Percentiles rank a stretch among this genome's conserved stretches.
These are phyloP conservation scores for Aureobasidium sp. DNA, from an alignment of 2,329 filamentous ascomycete species.

Conservation along the genomic window DNA sequence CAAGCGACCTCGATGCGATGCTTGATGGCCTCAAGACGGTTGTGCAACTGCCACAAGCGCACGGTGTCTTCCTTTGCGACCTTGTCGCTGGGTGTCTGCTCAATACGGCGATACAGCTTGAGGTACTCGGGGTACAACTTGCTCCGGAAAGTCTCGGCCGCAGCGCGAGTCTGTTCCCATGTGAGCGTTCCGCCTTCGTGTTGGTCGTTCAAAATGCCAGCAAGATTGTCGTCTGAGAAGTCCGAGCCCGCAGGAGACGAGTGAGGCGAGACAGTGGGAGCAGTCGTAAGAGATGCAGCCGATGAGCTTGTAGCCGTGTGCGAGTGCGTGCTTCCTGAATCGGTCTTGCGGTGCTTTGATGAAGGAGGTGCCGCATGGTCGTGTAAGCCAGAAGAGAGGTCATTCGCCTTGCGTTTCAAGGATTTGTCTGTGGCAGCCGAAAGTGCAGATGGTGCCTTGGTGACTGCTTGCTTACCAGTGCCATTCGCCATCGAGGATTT, in stretches of 20 bases:
- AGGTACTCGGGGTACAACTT: slow-evolving; percentile 52
- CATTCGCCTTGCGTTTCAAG: slow-evolving; percentile 41
- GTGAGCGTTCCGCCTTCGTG: slow-evolving; percentile 19
- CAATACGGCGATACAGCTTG: slow-evolving; percentile 44
- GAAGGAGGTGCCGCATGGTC: slow-evolving; percentile 19
- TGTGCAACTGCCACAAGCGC: slow-evolving; percentile 48
- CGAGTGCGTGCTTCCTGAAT: slow-evolving; percentile 27
- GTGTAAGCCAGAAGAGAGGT: slow-evolving; percentile 25
- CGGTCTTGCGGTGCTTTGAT: slow-evolving; percentile 28
- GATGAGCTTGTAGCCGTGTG: slow-evolving; percentile 22
- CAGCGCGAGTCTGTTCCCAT: slow-evolving; percentile 30
- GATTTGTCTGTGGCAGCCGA: slow-evolving; percentile 29
- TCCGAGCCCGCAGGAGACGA: slow-evolving; percentile 15
- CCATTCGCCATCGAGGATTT: background rate
- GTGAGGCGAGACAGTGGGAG: slow-evolving; percentile 19
- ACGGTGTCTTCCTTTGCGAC: slow-evolving; percentile 40
- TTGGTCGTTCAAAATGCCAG: slow-evolving; percentile 8
- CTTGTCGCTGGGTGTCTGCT: slow-evolving; percentile 20
- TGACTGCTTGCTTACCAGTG: slow-evolving; percentile 19
- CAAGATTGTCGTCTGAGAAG: slow-evolving; percentile 3
- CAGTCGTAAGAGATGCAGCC: slow-evolving; percentile 22
- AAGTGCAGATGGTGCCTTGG: slow-evolving; percentile 20
- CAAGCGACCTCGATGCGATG: slow-evolving; percentile 40
- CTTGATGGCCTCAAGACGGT: slow-evolving; percentile 50
- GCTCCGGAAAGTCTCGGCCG: slow-evolving; percentile 47